phyloP scores from a whole-genome alignment of 2,329 filamentous ascomycete species.

The Penicillium sclerotigenum region DNA sequence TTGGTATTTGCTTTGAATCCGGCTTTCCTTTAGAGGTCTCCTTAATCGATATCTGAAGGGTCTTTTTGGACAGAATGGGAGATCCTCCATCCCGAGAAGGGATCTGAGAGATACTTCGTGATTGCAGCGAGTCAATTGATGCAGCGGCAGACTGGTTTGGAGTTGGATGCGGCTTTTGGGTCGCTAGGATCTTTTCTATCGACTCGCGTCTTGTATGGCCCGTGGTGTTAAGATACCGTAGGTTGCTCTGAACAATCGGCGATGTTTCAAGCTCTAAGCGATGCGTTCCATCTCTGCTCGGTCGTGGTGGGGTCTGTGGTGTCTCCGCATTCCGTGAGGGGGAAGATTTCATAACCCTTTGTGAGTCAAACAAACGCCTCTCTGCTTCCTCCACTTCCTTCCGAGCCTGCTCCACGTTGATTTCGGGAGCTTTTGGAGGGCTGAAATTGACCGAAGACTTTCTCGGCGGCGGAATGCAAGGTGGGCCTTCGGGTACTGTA shows the following conservation, averaged over 20 bases:
- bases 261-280: conserved; percentile 56
- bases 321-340: conserved; percentile 30
- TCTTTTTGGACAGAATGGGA: conserved; percentile 29
- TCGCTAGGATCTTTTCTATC: conserved; percentile 41
- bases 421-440: conserved; percentile 25
- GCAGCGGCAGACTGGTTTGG: conserved; percentile 34
- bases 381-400: conserved; percentile 36
- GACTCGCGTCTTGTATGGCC: conserved; percentile 53
- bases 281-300: conserved; percentile 66
- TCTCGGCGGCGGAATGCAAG: conserved; percentile 61
- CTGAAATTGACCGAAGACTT: conserved; percentile 60
- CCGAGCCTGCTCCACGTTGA: conserved; percentile 23
- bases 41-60: conserved; percentile 39
- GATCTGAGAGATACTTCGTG: conserved; percentile 31
- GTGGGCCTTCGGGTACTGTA: conserved; percentile 25
- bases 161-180: conserved; percentile 28
- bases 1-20: conserved; percentile 28
- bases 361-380: conserved; percentile 16
- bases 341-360: conserved; percentile 17
- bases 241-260: conserved; percentile 56
- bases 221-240: conserved; percentile 47
- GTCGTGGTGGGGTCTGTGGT: conserved; percentile 54
- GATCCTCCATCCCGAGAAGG: conserved; percentile 36
- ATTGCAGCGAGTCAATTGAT: conserved; percentile 40
- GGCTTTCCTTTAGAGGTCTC: conserved; percentile 26